Percentiles rank a stretch among this genome's conserved stretches.
Evolutionary conservation across 441 rosid genomes (phyloP).

Genomic region (Manihot esculenta): DNA sequence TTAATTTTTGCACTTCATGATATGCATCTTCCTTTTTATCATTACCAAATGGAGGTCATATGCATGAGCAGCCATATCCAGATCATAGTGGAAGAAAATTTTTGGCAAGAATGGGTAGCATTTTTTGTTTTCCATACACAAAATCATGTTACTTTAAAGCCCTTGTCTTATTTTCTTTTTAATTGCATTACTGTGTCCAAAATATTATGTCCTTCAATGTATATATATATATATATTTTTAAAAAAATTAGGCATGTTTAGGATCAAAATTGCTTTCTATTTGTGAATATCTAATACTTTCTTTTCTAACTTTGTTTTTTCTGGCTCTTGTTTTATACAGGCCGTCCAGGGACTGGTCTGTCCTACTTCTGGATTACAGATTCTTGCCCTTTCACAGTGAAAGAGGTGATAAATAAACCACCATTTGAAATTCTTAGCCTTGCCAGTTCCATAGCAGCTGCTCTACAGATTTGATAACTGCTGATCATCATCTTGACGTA

Average conservation of each 20-base stretch:
- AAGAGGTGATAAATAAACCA: constrained; percentile 59
- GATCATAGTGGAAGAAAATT: not conserved
- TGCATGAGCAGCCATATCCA: not conserved
- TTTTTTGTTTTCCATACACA: not conserved
- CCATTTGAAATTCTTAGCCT: constrained; percentile 93
- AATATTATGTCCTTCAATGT: no score
- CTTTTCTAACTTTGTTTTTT: not conserved
- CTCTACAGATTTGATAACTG: constrained; percentile 63
- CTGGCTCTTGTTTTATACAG: constrained; percentile 32
- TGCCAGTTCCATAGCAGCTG: constrained; percentile 80
- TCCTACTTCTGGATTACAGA: constrained; percentile 95
- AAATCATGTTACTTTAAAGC: not conserved
- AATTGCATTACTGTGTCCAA: not conserved
- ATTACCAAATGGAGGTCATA: not conserved
- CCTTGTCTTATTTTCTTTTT: not conserved
- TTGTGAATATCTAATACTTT: not conserved
- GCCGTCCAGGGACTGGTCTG: constrained; percentile 64
- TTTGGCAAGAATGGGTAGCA: not conserved
- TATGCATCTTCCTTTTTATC: not conserved
- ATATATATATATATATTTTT: no score
- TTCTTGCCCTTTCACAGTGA: constrained; percentile 80
- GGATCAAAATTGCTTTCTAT: not conserved
- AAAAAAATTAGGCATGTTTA: not conserved
- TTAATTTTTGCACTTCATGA: not conserved
- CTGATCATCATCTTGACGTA: not conserved